phyloP scores from a whole-genome alignment of 2,329 filamentous ascomycete genomes.

The Neonectria sp. region DNA sequence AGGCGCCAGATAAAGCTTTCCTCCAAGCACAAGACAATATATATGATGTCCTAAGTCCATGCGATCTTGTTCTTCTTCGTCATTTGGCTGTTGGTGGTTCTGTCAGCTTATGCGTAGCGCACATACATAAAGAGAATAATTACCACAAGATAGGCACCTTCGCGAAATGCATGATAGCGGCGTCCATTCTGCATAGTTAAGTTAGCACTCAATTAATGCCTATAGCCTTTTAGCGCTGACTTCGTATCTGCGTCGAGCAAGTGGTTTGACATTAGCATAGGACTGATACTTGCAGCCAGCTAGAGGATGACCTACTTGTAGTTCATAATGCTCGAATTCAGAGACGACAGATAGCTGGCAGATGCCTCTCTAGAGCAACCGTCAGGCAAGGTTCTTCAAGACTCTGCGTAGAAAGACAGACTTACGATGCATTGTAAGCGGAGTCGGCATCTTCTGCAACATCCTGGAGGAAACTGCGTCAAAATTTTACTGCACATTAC shows the following conservation, averaged over 20 bases:
- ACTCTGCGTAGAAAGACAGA: not conserved
- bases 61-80: slow-evolving; percentile 27
- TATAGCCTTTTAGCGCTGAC: not conserved
- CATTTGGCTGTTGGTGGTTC: slow-evolving; percentile 23
- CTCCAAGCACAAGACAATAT: slow-evolving; percentile 30
- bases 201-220: not conserved
- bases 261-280: not conserved
- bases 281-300: rapidly evolving
- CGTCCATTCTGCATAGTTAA: slow-evolving; percentile 20
- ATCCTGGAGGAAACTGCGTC: not conserved
- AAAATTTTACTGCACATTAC: not conserved
- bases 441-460: not conserved
- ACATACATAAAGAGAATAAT: no score
- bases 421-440: not conserved
- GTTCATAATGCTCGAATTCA: slow-evolving; percentile 34
- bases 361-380: slow-evolving; percentile 1
- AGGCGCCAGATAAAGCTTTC: slow-evolving; percentile 33
- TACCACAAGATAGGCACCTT: slow-evolving; percentile 31
- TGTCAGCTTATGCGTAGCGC: not conserved
- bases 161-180: slow-evolving; percentile 15
- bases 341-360: slow-evolving; percentile 28
- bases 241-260: slow-evolving; percentile 21
- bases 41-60: slow-evolving; percentile 39
- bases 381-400: not conserved
- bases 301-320: slow-evolving; percentile 16